Conservation (phyloP, 192 early-diverging fungal genomes). For the Ambispora gerdemannii region DNA sequence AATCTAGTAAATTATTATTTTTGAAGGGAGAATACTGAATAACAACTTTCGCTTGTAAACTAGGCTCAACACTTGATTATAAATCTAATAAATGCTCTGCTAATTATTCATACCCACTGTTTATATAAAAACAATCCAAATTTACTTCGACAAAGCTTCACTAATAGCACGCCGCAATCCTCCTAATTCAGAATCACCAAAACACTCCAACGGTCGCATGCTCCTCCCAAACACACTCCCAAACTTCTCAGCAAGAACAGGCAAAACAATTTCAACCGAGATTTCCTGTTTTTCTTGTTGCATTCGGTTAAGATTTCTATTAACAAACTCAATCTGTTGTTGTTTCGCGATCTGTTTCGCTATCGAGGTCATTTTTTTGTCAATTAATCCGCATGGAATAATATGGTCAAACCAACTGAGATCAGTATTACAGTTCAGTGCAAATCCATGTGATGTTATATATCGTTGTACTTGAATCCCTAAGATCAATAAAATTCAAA, state of each 20-base stretch:
- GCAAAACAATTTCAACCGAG: conserved; percentile 51
- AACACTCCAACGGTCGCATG: conserved; percentile 35
- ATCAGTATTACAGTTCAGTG: conserved; percentile 90
- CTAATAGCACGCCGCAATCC: too few relatives aligned
- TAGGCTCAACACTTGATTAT: too few relatives aligned
- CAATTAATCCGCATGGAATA: conserved; percentile 82
- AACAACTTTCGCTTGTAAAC: too few relatives aligned
- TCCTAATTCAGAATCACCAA: neutral
- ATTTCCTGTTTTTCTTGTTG: conserved; percentile 21
- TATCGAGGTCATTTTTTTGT: conserved; percentile 77
- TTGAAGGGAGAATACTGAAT: too few relatives aligned
- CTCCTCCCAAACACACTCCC: conserved; percentile 45
- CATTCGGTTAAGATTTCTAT: too few relatives aligned
- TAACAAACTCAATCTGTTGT: too few relatives aligned
- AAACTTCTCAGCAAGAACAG: conserved; percentile 48
- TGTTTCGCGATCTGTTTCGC: conserved; percentile 44
- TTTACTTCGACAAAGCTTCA: too few relatives aligned
- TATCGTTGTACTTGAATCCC: conserved; percentile 83
- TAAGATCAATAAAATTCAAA: conserved; percentile 27
- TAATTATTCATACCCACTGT: too few relatives aligned
- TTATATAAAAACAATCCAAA: too few relatives aligned
- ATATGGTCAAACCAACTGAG: conserved; percentile 86
- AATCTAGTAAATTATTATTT: too few relatives aligned
- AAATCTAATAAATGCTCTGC: too few relatives aligned
- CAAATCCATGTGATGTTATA: conserved; percentile 91